These are phyloP conservation scores for Trametes gibbosa DNA, from an alignment of 768 basidiomycete genomes.

Conservation along the genomic window DNA sequence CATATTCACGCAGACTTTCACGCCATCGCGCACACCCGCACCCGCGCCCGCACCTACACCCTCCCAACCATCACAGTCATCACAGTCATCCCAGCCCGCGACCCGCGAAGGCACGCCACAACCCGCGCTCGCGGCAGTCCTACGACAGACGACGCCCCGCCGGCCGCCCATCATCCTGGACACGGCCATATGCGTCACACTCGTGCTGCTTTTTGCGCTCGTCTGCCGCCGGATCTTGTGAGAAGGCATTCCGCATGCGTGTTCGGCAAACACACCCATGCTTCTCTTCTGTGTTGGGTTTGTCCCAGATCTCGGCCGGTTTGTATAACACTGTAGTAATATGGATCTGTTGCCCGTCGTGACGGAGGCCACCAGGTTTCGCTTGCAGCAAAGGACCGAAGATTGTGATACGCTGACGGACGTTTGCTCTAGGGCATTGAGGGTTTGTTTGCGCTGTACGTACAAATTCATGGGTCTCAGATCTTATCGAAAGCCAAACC, in stretches of 20 bases:
- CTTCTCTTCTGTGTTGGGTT: background rate
- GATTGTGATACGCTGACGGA: too few species aligned
- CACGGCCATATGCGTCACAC: constrained; percentile 67
- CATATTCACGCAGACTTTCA: constrained; percentile 16
- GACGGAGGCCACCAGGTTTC: too few species aligned
- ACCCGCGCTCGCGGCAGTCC: constrained; percentile 14
- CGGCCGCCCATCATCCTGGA: constrained; percentile 67
- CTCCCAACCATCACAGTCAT: too few species aligned
- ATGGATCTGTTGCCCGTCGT: background rate
- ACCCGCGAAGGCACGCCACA: constrained; percentile 16
- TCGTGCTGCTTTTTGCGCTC: constrained; percentile 66
- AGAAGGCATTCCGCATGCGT: background rate
- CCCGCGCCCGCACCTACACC: background rate
- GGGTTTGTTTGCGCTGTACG: too few species aligned
- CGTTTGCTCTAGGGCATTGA: too few species aligned
- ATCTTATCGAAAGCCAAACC: too few species aligned
- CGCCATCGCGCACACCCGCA: constrained; percentile 14
- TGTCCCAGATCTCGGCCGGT: background rate
- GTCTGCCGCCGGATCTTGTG: constrained; percentile 58
- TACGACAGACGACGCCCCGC: constrained; percentile 12
- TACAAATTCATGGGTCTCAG: too few species aligned
- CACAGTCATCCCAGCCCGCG: background rate
- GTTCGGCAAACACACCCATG: background rate
- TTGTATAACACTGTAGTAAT: constrained; percentile 14
- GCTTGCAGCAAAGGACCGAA: too few species aligned